Percentiles rank a stretch among this genome's conserved stretches.
Conservation (phyloP, 495 filamentous ascomycete genomes). For the Melanomma pulvis-pyrius region DNA sequence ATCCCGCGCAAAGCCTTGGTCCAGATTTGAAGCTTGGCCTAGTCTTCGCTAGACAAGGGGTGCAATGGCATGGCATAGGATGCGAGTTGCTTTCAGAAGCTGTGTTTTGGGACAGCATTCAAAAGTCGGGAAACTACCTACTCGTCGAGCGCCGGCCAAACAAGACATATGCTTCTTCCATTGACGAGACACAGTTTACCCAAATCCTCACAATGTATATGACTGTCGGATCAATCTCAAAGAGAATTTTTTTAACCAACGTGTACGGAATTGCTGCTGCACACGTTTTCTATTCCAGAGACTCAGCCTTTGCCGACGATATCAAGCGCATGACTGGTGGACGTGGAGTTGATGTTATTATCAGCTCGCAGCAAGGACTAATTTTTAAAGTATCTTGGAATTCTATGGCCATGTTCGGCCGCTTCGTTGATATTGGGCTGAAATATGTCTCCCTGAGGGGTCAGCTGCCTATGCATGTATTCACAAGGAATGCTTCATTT, state of each 20-base stretch:
- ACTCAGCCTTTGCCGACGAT: background rate
- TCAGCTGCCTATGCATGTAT: background rate
- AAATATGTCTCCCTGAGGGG: background rate
- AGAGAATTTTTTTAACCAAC: background rate
- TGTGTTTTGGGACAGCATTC: no score
- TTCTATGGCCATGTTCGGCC: background rate
- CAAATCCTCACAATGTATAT: background rate
- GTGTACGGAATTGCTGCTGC: background rate
- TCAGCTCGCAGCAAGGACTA: background rate
- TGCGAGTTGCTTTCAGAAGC: no score
- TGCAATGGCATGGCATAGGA: no score
- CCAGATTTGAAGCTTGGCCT: no score
- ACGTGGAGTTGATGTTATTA: background rate
- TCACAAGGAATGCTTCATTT: background rate
- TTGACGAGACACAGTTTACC: no score
- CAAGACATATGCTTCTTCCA: no score
- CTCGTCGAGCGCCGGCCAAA: no score
- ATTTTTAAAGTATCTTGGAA: background rate
- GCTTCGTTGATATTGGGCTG: background rate
- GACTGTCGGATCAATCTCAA: background rate
- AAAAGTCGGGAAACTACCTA: no score
- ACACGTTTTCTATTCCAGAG: background rate
- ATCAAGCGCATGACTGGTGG: background rate
- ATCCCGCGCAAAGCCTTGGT: no score
- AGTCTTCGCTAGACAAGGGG: no score